Evolutionary conservation across 208 protist species (phyloP).

Genomic region (Naegleria fowleri): DNA sequence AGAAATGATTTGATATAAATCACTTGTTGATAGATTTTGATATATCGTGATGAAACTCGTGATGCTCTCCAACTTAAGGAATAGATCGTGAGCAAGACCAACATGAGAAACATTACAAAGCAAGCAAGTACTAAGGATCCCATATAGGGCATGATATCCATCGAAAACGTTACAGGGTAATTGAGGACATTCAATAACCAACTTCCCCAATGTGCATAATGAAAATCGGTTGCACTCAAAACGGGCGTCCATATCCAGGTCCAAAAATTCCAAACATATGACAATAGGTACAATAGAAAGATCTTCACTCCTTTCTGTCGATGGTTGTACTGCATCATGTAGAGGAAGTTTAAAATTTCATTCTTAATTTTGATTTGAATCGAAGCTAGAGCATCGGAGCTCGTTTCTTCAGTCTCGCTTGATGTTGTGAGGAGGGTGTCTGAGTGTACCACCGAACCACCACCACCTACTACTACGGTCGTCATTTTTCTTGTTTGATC

Average conservation of each 20-base stretch:
- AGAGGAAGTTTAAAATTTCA: neutral
- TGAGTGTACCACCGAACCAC: no score
- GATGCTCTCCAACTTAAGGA: neutral
- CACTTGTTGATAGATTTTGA: neutral
- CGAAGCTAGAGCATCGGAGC: neutral
- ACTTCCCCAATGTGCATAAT: neutral
- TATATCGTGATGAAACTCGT: neutral
- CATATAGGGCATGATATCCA: neutral
- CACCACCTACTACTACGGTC: no score
- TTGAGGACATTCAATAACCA: neutral
- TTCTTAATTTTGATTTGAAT: neutral
- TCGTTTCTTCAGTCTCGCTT: no score
- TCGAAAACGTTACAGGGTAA: neutral
- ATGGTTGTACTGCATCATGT: neutral
- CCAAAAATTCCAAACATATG: neutral
- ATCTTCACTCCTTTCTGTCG: neutral
- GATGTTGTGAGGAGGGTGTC: no score
- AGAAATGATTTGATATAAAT: neutral
- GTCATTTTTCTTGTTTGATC: no score
- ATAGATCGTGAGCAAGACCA: neutral
- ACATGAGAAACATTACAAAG: neutral
- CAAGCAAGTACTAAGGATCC: neutral
- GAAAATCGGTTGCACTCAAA: neutral
- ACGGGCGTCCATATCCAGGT: neutral
- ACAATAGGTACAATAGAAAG: neutral